Evolutionary conservation across 257 asterid genomes (phyloP).

Genomic region (Solanum chaucha): DNA sequence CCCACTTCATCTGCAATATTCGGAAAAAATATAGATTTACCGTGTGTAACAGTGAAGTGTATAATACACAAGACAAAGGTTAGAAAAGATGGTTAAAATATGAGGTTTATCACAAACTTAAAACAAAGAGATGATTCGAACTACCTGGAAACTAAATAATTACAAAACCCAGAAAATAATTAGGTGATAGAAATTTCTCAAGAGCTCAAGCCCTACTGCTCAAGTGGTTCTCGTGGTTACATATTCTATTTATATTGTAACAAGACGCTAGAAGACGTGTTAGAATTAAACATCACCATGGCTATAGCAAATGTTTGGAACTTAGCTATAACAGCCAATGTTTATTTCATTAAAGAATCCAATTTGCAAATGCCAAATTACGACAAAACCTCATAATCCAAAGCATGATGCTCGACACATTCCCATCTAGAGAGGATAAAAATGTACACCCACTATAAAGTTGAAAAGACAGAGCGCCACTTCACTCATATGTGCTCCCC

Average conservation of each 20-base stretch:
- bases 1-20: slow-evolving; percentile 84
- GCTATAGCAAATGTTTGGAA: not conserved
- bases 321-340: not conserved
- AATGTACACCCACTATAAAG: not conserved
- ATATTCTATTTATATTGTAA: not conserved
- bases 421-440: not conserved
- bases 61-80: not conserved
- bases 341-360: not conserved
- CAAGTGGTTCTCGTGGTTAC: not conserved
- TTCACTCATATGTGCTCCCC: not conserved
- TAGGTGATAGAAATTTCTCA: not conserved
- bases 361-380: not conserved
- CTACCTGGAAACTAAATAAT: not conserved
- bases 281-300: not conserved
- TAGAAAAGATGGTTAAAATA: not conserved
- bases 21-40: not conserved
- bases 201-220: not conserved
- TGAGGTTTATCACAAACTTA: not conserved
- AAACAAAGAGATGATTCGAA: not conserved
- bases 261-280: not conserved
- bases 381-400: not conserved
- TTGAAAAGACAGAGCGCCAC: not conserved
- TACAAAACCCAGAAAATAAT: not conserved
- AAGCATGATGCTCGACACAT: not conserved
- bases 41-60: not conserved